Conservation (phyloP, 805 yeast species). For the Metschnikowia amazonensis region DNA sequence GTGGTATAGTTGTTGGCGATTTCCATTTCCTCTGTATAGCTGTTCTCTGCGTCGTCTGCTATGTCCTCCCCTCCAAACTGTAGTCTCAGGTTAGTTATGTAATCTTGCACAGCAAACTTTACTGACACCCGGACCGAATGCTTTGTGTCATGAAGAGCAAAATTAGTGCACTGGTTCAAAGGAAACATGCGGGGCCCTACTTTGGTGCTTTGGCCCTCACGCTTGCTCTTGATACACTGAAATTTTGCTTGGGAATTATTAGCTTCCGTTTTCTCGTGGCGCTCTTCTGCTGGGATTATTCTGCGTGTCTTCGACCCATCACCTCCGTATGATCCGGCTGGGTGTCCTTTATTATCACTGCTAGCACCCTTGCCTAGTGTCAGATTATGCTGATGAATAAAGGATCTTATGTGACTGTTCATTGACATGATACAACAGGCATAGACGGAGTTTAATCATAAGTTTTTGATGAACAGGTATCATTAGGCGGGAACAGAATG, state of each 20-base stretch:
- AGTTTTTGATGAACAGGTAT: not conserved
- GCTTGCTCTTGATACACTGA: conserved; percentile 1
- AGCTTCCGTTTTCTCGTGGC: not conserved
- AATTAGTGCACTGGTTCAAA: conserved; percentile 13
- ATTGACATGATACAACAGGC: conserved; percentile 6
- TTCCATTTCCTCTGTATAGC: not conserved
- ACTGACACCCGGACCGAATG: conserved; percentile 11
- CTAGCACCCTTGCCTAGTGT: not conserved
- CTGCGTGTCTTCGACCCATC: conserved; percentile 1
- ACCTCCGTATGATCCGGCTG: conserved; percentile 2
- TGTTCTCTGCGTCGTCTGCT: not conserved
- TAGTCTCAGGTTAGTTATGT: not conserved
- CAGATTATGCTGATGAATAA: conserved; percentile 13
- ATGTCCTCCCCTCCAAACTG: not conserved
- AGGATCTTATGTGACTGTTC: conserved; percentile 12
- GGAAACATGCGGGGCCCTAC: conserved; percentile 7
- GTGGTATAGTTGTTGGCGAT: not conserved
- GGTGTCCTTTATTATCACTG: not conserved
- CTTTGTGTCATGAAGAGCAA: conserved; percentile 8
- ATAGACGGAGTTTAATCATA: conserved; percentile 1
- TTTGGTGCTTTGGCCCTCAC: not conserved
- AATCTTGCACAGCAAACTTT: conserved; percentile 5
- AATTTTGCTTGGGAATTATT: not conserved
- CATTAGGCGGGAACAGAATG: not conserved
- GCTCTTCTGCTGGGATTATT: not conserved